phyloP scores from a whole-genome alignment of 345 rosid species.

The Salix arbutifolia region DNA sequence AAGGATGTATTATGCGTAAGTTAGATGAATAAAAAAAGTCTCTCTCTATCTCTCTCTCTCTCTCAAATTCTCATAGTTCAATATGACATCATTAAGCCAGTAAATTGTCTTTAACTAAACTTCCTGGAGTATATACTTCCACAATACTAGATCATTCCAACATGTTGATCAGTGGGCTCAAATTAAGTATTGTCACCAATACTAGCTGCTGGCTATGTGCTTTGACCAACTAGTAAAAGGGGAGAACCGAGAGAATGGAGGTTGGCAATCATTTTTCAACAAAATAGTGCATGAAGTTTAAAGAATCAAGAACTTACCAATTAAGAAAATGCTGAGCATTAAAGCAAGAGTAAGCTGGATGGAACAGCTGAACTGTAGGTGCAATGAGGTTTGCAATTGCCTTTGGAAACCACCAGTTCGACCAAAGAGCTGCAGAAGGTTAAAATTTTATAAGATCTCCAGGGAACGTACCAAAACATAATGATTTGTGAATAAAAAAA shows the following conservation, averaged over 20 bases:
- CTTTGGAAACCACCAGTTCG: constrained; percentile 43
- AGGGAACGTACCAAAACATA: not conserved
- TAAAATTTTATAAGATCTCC: constrained; percentile 9
- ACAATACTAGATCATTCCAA: not conserved
- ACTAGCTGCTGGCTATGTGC: not conserved
- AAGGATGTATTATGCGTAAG: too few relatives aligned
- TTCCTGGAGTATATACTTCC: not conserved
- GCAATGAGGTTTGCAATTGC: constrained; percentile 41
- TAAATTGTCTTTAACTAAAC: not conserved
- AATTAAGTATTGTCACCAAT: not conserved
- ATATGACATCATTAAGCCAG: not conserved
- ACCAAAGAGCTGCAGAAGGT: constrained; percentile 41
- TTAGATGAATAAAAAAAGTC: too few relatives aligned
- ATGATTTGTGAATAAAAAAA: not conserved
- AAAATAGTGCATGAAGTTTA: not conserved
- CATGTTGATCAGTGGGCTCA: not conserved
- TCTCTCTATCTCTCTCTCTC: too few relatives aligned
- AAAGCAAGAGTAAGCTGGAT: constrained; percentile 59
- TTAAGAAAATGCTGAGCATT: constrained; percentile 56
- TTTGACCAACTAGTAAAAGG: not conserved
- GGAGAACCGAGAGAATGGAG: not conserved
- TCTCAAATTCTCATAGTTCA: too few relatives aligned
- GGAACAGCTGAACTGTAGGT: constrained; percentile 46
- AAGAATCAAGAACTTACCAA: constrained; percentile 42
- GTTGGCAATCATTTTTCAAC: not conserved